Conservation (phyloP, 1,284 basidiomycete species). For the Afroboletus lepidellus region DNA sequence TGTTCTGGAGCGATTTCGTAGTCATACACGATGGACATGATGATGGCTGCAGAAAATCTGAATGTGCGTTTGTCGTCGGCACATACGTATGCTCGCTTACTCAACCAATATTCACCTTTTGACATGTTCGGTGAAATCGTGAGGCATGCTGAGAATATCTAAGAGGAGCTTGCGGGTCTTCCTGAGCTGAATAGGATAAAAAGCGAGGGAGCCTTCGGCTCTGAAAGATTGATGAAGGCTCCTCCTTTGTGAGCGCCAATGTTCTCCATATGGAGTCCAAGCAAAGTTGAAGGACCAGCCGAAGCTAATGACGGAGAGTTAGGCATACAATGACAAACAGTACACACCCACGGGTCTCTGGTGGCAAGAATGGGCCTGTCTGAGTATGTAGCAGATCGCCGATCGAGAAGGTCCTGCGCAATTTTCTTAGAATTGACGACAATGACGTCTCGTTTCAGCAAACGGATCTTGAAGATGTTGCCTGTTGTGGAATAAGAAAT, state of each 20-base stretch:
- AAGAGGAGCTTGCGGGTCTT: slow-evolving; percentile 21
- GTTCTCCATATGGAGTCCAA: slow-evolving; percentile 19
- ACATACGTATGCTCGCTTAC: not conserved
- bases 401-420: slow-evolving; percentile 25
- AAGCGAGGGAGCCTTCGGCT: slow-evolving; percentile 15
- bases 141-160: slow-evolving; percentile 18
- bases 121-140: slow-evolving; percentile 19
- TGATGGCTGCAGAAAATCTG: slow-evolving; percentile 25
- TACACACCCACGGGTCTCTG: slow-evolving; percentile 17
- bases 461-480: slow-evolving; percentile 19
- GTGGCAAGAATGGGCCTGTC: slow-evolving; percentile 28
- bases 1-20: slow-evolving; percentile 27
- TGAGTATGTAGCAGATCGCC: slow-evolving; percentile 26
- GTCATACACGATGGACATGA: slow-evolving; percentile 28
- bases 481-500: slow-evolving; percentile 13
- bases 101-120: slow-evolving; percentile 6
- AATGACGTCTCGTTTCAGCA: slow-evolving; percentile 24
- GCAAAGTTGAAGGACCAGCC: slow-evolving; percentile 27
- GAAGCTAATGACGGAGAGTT: slow-evolving; percentile 16
- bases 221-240: slow-evolving; percentile 31
- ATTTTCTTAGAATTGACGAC: slow-evolving; percentile 24
- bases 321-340: not conserved
- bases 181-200: slow-evolving; percentile 21
- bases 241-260: slow-evolving; percentile 25
- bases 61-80: not conserved